Base-by-base conservation (phyloP, 768 basidiomycete species). In the Hygrocybe coccinea region DNA sequence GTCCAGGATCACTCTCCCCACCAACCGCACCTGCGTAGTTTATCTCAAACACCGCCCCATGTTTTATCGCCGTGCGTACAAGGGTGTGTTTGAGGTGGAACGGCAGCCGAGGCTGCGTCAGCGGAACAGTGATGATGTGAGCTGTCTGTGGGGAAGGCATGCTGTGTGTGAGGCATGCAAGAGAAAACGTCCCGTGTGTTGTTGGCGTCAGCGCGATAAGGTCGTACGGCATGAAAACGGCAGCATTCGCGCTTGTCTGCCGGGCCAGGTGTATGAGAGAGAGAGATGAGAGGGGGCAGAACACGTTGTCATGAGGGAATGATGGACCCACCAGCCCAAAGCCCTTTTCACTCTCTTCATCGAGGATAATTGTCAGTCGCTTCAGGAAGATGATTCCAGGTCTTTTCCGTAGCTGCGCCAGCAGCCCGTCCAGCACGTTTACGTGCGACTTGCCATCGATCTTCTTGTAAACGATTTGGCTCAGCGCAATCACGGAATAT, bases 341-440 rank as follows among this genome's bases (percentile, higher is more conserved):
- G 1, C 91, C 88, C 67, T 90, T 91, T 67, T 92, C 89, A 63
- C 91, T 91, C 39, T 86, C 87, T 62, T 90, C 83, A 58, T 91
- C 86, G 8, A 92, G 76, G 10, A 88, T 74, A 49, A 94, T 85
- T n/a, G 84, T 91, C 54, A 95, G 66, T 48, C 91, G 75, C 66
- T 88, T 91, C 50, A 95, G 72, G 56, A 81, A 83, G 2, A 89
- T 69, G 33, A 89, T 69, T 0, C 86, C 84, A 1, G 74, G 66
- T 41, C 88, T 76, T 14, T 76, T 72, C 56, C 79, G 81, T 22
- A 90, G 69, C 55, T 79, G 80, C n/a, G 73, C 66, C n/a, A 90
- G 67, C 9, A 93, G 67, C 4, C 65, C 63, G 37, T 85, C 76
- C 19, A 91, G 74, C 10, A 74, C 73, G 67, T 93, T 91, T 41